Evolutionary conservation across 2,329 filamentous ascomycete genomes (phyloP), one percentile per base, ranked within the genome.

Genomic region (Gliomastix tumulicola): DNA sequence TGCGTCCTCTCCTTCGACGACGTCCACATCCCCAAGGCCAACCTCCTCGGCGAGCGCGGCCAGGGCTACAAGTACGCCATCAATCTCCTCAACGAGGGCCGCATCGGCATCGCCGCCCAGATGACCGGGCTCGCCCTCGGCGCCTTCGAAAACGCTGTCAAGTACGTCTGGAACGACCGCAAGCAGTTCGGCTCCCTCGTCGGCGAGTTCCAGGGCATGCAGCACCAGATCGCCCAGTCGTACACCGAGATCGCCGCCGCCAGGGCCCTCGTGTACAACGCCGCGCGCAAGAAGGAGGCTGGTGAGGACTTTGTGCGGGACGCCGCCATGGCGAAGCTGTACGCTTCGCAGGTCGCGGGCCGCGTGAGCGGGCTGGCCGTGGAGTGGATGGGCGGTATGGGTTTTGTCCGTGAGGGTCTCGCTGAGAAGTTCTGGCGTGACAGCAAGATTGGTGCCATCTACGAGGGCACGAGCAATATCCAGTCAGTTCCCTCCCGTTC

Each of bases 311-410:
- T 98, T 55, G 89, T 97, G 51, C 78, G 76, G 59, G 92, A 98
- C 54, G 92, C 92, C 9, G 92, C 92, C 49, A 98, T 98, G 92
- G 92, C 92, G 37, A 98, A 98, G 72, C 74, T 98, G 38, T 95
- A 85, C 59, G 80, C 92, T 3, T 92, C 86, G 5, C 92, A 98
- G 65, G 88, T 98, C 21, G 92, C 92, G 0, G 85, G 86, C 16
- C 80, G 79, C 37, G 90, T 98, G 16, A 84, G 83, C 38, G 81
- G 89, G 7, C 74, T 84, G 34, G 92, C 90, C 0, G 79, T 98
- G 20, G 92, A 98, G 67, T 98, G 92, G 92, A 97, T 97, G 90
- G 92, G 92, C 33, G 92, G 92, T 43, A 97, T 98, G 92, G 92
- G 92, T 32, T 98, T 98, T 52, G 92, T 98, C 13, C 73, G 92